A percentile compares a stretch with the other conserved stretches of the same genome.
phyloP scores from a whole-genome alignment of 345 rosid genomes.

The Sapria himalayana region DNA sequence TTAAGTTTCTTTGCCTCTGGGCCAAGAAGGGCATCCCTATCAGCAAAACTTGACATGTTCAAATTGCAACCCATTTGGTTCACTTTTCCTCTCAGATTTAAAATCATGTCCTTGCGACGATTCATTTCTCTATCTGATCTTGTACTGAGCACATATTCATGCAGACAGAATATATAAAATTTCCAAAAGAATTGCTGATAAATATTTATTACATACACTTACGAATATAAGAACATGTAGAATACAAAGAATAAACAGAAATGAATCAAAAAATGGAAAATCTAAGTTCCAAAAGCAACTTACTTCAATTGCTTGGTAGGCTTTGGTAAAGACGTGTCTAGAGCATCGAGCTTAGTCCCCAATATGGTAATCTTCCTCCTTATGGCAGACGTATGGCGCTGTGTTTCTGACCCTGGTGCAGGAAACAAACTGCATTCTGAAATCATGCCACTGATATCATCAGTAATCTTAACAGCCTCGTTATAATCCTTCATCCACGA shows the following conservation, averaged over 20 bases:
- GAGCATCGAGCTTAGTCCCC: constrained; percentile 60
- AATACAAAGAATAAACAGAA: neutral
- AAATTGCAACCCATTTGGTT: constrained; percentile 63
- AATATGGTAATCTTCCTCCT: constrained; percentile 81
- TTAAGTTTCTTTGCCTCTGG: constrained; percentile 52
- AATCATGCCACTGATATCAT: constrained; percentile 72
- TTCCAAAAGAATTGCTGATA: neutral
- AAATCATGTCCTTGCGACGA: constrained; percentile 73
- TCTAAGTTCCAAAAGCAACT: too few species aligned
- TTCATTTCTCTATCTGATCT: constrained; percentile 94
- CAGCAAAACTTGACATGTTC: constrained; percentile 75
- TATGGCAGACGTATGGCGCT: constrained; percentile 67
- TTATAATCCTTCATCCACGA: constrained; percentile 73
- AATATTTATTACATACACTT: neutral
- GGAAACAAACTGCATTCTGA: constrained; percentile 35
- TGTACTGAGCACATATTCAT: too few species aligned
- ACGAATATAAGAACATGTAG: constrained; percentile 1
- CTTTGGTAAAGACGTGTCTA: constrained; percentile 48
- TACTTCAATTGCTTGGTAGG: constrained; percentile 60
- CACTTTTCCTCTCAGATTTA: constrained; percentile 49
- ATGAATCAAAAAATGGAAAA: neutral
- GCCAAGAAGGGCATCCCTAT: constrained; percentile 68
- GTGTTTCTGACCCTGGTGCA: constrained; percentile 58
- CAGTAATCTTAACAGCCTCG: constrained; percentile 53
- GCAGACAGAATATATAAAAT: too few species aligned